Conservation (phyloP, 805 yeast species). For the Komagataella phaffii region DNA sequence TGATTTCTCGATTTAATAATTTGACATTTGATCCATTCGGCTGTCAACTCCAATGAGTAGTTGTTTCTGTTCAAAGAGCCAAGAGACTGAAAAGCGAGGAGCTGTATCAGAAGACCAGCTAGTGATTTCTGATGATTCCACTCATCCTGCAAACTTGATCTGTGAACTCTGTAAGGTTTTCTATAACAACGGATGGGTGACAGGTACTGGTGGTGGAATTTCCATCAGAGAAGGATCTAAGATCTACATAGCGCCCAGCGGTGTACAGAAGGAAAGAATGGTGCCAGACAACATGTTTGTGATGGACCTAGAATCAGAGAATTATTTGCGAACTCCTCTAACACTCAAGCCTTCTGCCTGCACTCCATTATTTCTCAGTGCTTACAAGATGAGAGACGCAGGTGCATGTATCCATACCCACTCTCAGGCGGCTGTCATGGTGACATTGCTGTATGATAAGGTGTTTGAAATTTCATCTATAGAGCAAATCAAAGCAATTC, state of each 20-base stretch:
- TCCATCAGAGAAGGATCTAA: conserved; percentile 48
- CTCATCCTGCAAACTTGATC: conserved; percentile 75
- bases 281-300: conserved; percentile 73
- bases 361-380: conserved; percentile 74
- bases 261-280: conserved; percentile 88
- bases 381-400: conserved; percentile 54
- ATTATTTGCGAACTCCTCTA: conserved; percentile 47
- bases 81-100: neutral
- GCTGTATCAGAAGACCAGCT: conserved; percentile 10
- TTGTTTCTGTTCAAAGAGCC: neutral
- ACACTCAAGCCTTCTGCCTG: conserved; percentile 83
- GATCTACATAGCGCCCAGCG: conserved; percentile 85
- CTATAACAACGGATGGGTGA: conserved; percentile 78
- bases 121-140: conserved; percentile 28
- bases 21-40: neutral
- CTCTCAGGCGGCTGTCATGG: conserved; percentile 79
- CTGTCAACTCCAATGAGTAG: neutral
- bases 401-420: conserved; percentile 95
- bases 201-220: conserved; percentile 95
- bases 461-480: conserved; percentile 69
- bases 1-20: neutral
- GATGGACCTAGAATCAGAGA: conserved; percentile 37
- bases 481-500: conserved; percentile 90
- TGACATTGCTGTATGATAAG: conserved; percentile 52
- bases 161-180: conserved; percentile 71